Evolutionary conservation across 1,284 basidiomycete species (phyloP).

Genomic region (Melampsora larici-populina): DNA sequence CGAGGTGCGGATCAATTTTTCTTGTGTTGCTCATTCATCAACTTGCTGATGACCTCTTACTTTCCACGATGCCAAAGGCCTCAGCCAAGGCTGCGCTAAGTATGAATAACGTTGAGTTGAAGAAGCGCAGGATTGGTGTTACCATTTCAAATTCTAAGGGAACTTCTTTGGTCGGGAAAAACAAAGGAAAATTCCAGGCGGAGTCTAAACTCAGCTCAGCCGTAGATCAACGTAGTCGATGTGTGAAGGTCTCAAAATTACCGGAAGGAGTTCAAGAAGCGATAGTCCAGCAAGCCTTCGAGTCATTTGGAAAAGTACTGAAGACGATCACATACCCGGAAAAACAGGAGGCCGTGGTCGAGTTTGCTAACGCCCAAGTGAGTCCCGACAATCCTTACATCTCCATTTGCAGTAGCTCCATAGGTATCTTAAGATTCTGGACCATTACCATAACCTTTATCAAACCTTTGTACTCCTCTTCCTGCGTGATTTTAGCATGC

Average conservation of each 20-base stretch:
- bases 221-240: constrained; percentile 62
- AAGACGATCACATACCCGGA: constrained; percentile 43
- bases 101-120: constrained; percentile 78
- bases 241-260: constrained; percentile 70
- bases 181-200: constrained; percentile 21
- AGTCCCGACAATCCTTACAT: neutral
- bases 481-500: constrained; percentile 8
- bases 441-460: too few relatives aligned
- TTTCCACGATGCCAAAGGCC: constrained; percentile 57
- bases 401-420: neutral
- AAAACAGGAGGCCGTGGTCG: constrained; percentile 36
- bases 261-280: constrained; percentile 74
- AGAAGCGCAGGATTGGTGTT: constrained; percentile 76
- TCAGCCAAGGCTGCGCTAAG: constrained; percentile 69
- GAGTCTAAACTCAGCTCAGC: constrained; percentile 38
- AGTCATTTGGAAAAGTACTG: constrained; percentile 67
- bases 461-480: neutral
- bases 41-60: constrained; percentile 26
- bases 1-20: constrained; percentile 60
- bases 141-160: constrained; percentile 73
- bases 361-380: constrained; percentile 39
- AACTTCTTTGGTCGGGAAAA: constrained; percentile 53
- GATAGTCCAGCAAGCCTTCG: constrained; percentile 77
- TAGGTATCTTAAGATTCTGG: too few relatives aligned
- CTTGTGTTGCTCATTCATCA: neutral